Conservation (phyloP, 768 basidiomycete species). For the Panaeolus cyanescens region DNA sequence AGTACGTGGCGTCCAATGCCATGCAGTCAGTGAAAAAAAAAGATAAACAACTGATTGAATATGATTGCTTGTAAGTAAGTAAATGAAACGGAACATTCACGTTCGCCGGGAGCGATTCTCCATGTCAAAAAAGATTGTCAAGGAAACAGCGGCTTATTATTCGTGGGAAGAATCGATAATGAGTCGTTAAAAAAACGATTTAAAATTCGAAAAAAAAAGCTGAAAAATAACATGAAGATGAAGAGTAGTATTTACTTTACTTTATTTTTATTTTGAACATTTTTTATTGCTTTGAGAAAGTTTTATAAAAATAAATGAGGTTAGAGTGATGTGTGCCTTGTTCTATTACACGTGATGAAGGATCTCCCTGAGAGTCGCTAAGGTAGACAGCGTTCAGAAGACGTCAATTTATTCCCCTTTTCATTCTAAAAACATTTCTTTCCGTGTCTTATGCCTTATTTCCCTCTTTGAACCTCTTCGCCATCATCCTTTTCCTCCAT, state of each 20-base stretch:
- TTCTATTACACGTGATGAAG: neutral
- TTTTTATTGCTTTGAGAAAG: neutral
- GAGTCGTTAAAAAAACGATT: too few species aligned
- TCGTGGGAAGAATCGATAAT: neutral
- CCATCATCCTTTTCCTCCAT: too few species aligned
- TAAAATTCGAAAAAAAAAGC: neutral
- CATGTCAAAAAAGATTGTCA: constrained; percentile 1
- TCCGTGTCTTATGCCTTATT: neutral
- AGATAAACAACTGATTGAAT: neutral
- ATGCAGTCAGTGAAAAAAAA: neutral
- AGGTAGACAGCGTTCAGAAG: neutral
- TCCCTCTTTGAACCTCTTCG: neutral
- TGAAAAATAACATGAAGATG: neutral
- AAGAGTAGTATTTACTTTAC: too few species aligned
- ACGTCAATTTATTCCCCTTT: neutral
- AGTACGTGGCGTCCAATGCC: neutral
- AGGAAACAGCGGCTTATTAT: neutral
- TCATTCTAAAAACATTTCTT: neutral
- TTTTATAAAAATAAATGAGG: neutral
- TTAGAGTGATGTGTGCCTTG: neutral
- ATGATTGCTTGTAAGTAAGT: neutral
- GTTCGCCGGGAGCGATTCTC: neutral
- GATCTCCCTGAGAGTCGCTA: neutral
- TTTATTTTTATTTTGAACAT: too few species aligned
- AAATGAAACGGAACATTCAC: neutral